Conservation (phyloP, 2,329 filamentous ascomycete genomes). For the Neofusicoccum sp. region DNA sequence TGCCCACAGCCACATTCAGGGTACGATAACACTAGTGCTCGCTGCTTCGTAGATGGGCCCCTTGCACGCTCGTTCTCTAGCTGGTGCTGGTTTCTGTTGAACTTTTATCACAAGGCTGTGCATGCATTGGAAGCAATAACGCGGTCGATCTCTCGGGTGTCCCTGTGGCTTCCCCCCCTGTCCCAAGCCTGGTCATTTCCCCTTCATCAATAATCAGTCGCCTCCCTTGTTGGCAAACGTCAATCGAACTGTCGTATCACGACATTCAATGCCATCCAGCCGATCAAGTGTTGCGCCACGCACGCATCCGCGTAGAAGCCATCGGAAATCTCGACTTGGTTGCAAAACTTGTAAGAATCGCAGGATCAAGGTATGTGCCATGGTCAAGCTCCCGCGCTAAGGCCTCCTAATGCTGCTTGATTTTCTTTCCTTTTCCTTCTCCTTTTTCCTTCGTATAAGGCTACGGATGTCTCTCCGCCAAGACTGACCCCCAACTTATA, state of each 20-base stretch:
- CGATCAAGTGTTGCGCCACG: background rate
- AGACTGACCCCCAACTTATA: too few relatives aligned
- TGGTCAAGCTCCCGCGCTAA: background rate
- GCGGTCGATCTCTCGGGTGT: background rate
- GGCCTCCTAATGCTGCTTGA: background rate
- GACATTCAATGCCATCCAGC: background rate
- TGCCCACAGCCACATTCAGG: background rate
- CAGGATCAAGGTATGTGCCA: slow-evolving; percentile 7
- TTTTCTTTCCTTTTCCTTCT: background rate
- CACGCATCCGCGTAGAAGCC: background rate
- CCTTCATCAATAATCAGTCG: too few relatives aligned
- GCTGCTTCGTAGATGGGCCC: too few relatives aligned
- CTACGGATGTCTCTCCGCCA: too few relatives aligned
- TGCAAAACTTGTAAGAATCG: slow-evolving; percentile 10
- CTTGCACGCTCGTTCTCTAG: too few relatives aligned
- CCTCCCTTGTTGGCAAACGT: too few relatives aligned
- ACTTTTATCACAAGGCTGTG: too few relatives aligned
- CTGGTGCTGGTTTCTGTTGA: too few relatives aligned
- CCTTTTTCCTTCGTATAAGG: too few relatives aligned
- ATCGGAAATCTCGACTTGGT: slow-evolving; percentile 13
- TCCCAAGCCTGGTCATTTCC: too few relatives aligned
- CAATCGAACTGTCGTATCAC: background rate
- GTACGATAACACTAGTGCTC: too few relatives aligned
- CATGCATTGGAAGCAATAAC: too few relatives aligned
- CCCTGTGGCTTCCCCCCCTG: background rate